Evolutionary conservation across 768 basidiomycete genomes (phyloP).

Genomic region (Lenzites betulinus): DNA sequence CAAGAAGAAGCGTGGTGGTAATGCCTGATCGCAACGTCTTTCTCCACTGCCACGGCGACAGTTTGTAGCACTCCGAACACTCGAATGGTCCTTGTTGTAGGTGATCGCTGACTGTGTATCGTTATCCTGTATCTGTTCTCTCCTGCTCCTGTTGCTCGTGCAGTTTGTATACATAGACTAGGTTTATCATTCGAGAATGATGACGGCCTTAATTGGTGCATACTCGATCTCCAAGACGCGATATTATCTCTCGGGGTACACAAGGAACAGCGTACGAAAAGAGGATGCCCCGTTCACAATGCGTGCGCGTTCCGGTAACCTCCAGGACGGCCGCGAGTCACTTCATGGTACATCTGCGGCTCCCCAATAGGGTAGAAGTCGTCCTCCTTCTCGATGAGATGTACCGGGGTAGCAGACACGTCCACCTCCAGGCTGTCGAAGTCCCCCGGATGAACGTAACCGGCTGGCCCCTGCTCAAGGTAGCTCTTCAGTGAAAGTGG

Average conservation of each 20-base stretch:
- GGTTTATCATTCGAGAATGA: too few species aligned
- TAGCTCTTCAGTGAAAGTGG: background rate
- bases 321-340: background rate
- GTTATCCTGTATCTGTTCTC: background rate
- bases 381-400: background rate
- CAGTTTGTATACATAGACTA: background rate
- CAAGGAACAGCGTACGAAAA: too few species aligned
- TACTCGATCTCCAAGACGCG: too few species aligned
- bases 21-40: background rate
- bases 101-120: background rate
- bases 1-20: constrained; percentile 11
- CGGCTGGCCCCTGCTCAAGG: background rate
- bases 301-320: background rate
- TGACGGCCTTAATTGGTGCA: too few species aligned
- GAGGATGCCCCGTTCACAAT: too few species aligned
- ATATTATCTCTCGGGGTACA: too few species aligned
- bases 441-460: background rate
- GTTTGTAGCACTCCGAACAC: background rate
- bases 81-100: background rate
- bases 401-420: background rate
- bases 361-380: background rate
- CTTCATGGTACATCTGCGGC: background rate
- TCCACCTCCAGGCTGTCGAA: background rate
- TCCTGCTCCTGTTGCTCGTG: background rate
- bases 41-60: too few species aligned